Percentiles rank a stretch among this genome's conserved stretches.
These are phyloP conservation scores for Podospora australis DNA, from an alignment of 495 filamentous ascomycete species.

Conservation along the genomic window DNA sequence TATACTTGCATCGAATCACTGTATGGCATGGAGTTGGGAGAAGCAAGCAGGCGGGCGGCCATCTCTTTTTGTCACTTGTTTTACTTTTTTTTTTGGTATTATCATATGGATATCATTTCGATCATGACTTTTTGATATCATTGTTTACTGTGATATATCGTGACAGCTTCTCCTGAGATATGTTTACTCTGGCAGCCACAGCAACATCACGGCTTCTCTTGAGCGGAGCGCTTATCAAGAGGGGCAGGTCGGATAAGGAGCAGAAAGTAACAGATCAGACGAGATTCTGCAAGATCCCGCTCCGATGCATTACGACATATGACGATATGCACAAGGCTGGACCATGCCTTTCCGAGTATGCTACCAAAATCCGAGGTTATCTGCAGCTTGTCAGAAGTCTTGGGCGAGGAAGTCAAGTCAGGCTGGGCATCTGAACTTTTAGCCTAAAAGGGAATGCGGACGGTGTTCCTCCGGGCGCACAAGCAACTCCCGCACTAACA, in stretches of 20 bases:
- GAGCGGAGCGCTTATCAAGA: no score
- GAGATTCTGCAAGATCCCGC: neutral
- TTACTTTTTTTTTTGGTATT: neutral
- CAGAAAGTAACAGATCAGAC: no score
- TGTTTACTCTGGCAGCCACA: neutral
- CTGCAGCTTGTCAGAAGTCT: no score
- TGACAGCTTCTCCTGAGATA: neutral
- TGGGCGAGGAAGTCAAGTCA: no score
- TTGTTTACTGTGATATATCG: neutral
- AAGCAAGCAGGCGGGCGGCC: constrained; percentile 1
- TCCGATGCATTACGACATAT: neutral
- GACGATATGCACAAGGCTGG: constrained; percentile 1
- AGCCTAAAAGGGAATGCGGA: constrained; percentile 32
- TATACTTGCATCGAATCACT: neutral
- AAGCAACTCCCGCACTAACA: constrained; percentile 7
- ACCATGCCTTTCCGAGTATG: neutral
- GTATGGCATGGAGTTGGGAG: constrained; percentile 12
- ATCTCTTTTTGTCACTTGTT: neutral
- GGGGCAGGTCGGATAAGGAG: no score
- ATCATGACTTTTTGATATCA: neutral
- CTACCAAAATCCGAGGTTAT: neutral
- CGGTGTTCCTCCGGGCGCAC: constrained; percentile 24
- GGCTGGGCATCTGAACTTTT: no score
- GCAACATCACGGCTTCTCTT: no score
- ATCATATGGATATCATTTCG: no score